Evolutionary conservation across 148 eudicot genomes (phyloP).

Genomic region (Camellia sinensis): DNA sequence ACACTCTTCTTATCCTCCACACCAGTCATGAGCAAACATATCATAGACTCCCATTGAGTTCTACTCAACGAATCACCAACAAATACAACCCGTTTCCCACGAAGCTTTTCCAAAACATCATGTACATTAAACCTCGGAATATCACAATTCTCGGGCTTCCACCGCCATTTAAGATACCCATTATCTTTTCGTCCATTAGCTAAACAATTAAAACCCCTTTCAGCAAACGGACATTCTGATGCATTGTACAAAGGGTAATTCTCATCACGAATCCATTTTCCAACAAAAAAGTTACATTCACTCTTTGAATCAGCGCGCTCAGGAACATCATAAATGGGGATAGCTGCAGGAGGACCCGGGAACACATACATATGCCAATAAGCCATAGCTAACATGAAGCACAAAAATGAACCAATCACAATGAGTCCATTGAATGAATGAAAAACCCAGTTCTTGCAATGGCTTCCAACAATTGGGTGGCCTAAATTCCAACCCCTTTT

Average conservation of each 20-base stretch:
- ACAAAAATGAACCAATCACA: constrained; percentile 37
- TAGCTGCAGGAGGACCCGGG: constrained; percentile 24
- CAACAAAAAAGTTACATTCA: constrained; percentile 76
- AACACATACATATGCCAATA: constrained; percentile 46
- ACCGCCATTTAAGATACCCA: constrained; percentile 74
- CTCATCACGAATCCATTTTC: constrained; percentile 76
- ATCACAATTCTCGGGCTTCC: constrained; percentile 83
- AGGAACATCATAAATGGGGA: constrained; percentile 23
- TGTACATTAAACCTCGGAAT: constrained; percentile 56
- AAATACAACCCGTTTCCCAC: constrained; percentile 75
- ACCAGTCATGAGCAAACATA: constrained; percentile 87
- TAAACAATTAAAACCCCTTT: constrained; percentile 73
- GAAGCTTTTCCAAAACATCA: constrained; percentile 43
- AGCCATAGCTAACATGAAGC: constrained; percentile 39
- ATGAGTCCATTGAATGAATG: constrained; percentile 37
- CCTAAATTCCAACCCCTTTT: constrained; percentile 46
- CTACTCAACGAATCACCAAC: constrained; percentile 94
- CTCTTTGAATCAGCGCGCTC: constrained; percentile 17
- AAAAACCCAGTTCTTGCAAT: constrained; percentile 37
- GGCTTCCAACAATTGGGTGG: constrained; percentile 28
- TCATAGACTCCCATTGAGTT: constrained; percentile 94
- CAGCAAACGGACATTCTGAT: constrained; percentile 78
- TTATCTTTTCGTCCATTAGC: constrained; percentile 71
- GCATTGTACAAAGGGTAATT: constrained; percentile 69
- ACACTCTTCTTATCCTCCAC: constrained; percentile 70